Conservation (phyloP, 768 basidiomycete species). For the Termitomyces heimii region DNA sequence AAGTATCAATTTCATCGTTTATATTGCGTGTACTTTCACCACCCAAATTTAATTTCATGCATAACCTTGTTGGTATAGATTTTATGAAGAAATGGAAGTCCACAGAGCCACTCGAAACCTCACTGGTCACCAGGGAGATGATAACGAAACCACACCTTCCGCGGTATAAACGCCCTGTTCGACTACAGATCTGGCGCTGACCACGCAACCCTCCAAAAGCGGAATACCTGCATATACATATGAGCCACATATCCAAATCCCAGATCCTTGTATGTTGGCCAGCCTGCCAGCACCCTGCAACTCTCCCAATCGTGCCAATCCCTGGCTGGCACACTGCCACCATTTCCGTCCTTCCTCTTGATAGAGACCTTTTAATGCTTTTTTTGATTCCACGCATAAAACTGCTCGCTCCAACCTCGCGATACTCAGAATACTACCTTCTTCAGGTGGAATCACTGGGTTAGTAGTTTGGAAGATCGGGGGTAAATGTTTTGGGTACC, state of each 20-base stretch:
- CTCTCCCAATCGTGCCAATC: conserved; percentile 33
- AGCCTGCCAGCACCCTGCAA: conserved; percentile 46
- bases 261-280: conserved; percentile 26
- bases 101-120: neutral
- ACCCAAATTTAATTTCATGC: neutral
- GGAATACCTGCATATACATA: conserved; percentile 72
- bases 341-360: conserved; percentile 27
- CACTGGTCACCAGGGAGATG: conserved; percentile 7
- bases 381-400: conserved; percentile 43
- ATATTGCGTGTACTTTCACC: neutral
- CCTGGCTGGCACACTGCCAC: conserved; percentile 38
- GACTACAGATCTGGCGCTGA: conserved; percentile 57
- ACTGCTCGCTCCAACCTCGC: conserved; percentile 61
- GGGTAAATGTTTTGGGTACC: conserved; percentile 24
- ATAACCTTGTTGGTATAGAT: neutral
- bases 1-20: neutral
- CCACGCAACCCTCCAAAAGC: conserved; percentile 74
- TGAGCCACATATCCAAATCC: conserved; percentile 68
- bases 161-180: conserved; percentile 34
- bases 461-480: conserved; percentile 70
- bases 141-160: conserved; percentile 25
- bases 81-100: neutral
- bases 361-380: conserved; percentile 42
- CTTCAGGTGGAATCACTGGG: conserved; percentile 49
- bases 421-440: conserved; percentile 45